Evolutionary conservation across 257 asterid species (phyloP), one percentile per base, ranked within the genome.

Genomic region (Solanum medicagineum): DNA sequence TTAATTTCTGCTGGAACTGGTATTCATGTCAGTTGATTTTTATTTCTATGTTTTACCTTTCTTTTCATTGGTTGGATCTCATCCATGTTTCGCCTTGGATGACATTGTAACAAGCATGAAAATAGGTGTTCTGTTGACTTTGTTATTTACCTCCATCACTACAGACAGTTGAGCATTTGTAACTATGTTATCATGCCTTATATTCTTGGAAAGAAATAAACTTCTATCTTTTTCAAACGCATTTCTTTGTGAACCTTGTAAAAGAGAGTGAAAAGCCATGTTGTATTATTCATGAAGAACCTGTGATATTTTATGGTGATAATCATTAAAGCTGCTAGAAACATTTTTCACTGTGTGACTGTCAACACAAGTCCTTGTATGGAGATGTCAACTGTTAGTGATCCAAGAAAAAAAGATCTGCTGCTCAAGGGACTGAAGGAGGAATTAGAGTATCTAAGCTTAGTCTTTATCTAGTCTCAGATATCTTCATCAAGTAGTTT

Each of bases 1-100:
- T 87, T 89, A 87, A 89, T 83, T 81, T 90, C 93, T 77, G 63
- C 71, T 56, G 84, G 86, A 73, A 85, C 84, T 63, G 80, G 83
- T 83, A 49, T 29, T 75, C 82, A 75, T 75, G 62, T 75, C 60
- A 75, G 82, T 75, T 75, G 62, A 75, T 75, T 49, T 75, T 75
- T 49, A 22, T 49, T 75, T 75, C 81, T 45, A 20, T 42, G 40
- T 45, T 49, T 71, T 55, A 73, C 81, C 81, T 56, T 85, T 85
- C 81, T 55, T 55, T 60, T 84, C 36, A 29, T 69, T 84, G 83
- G 66, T 80, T 71, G 85, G 68, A 74, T 87, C 84, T 65, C 73
- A 73, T 75, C 44, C 81, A n/a, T 16, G 4, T 44, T 62, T 62
- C 9, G 53, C 86, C 66, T 74, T 85, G 60, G 59, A 42, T 79